Evolutionary conservation across 1,139 yeast genomes (phyloP), one percentile per base, ranked within the genome.

Genomic region (Lodderomyces margitis): DNA sequence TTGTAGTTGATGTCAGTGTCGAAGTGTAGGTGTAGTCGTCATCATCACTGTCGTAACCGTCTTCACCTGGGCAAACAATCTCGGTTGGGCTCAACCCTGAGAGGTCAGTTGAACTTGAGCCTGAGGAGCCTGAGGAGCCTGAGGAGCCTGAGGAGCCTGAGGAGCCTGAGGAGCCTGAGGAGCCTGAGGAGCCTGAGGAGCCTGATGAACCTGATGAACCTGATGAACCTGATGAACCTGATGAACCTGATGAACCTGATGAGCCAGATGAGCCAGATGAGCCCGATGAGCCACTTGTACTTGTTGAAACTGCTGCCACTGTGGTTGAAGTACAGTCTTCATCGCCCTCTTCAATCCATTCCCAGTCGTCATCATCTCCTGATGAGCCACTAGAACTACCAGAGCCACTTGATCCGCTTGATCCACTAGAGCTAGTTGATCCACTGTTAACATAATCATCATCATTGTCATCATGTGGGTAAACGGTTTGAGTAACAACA

Each of bases 1-100:
- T n/a, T 10, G 37, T 21, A 16, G 40, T n/a, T 12, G 36, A 9
- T 1, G 36, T 20, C 10, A 30, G 17, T 9, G 30, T 21, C 3
- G 36, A 10, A 12, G 21, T 3, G 38, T 15, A 21, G 19, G 27
- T 19, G 21, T 35, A 34, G 19, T 40, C 39, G 19, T 45, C 46
- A 28, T 46, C 50, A 14, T 46, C 49, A 38, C 42, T 38, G 20
- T 45, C 51, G n/a, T 46, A 43, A 16, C 44, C 48, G 8, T 44
- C 45, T 24, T 44, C 46, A n/a, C 48, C 52, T 12, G 43, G 41
- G 37, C 51, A 49, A 20, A 45, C 49, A 27, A 41, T 30, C 31
- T 37, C 42, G 25, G 37, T 23, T 47, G 33, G 50, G 41, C n/a
- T 38, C 37, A 34, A 37, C 40, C 35, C 41, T 36, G 35, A 34